phyloP scores from a whole-genome alignment of 768 basidiomycete species.

The Xerocomus brunneocitrinus region DNA sequence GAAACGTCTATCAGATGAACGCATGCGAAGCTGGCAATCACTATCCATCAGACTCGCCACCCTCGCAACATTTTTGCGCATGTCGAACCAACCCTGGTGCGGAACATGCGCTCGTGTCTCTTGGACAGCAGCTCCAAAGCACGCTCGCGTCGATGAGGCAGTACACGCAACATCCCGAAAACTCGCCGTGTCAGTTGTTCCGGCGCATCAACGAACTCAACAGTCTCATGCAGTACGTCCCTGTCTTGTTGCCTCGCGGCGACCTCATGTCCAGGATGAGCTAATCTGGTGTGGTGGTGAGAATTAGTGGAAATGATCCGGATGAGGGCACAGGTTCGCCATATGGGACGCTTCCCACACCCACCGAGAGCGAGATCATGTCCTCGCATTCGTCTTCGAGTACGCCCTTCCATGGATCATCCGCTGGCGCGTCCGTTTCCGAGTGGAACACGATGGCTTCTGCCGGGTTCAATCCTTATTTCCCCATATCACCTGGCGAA shows the following conservation, averaged over 20 bases:
- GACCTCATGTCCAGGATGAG: conserved; percentile 31
- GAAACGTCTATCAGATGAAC: conserved; percentile 34
- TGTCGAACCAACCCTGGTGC: conserved; percentile 62
- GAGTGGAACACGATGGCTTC: conserved; percentile 58
- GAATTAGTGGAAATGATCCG: conserved; percentile 48
- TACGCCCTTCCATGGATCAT: conserved; percentile 38
- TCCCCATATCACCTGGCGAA: conserved; percentile 53
- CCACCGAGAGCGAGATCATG: conserved; percentile 58
- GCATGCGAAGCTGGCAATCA: conserved; percentile 31
- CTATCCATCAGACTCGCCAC: conserved; percentile 28
- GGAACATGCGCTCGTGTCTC: conserved; percentile 53
- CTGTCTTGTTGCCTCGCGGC: conserved; percentile 28
- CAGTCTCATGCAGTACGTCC: conserved; percentile 62
- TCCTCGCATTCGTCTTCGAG: conserved; percentile 43
- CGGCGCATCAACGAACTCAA: conserved; percentile 58
- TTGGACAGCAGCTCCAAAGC: conserved; percentile 60
- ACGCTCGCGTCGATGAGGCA: conserved; percentile 56
- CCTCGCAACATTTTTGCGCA: conserved; percentile 45
- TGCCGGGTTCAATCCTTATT: conserved; percentile 64
- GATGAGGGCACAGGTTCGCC: conserved; percentile 43
- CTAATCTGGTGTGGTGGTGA: conserved; percentile 27
- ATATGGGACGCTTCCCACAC: conserved; percentile 53
- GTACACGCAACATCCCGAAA: conserved; percentile 53
- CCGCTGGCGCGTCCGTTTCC: conserved; percentile 48
- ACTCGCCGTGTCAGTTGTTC: conserved; percentile 51